These are phyloP conservation scores for Annulohypoxylon stygium DNA, from an alignment of 495 filamentous ascomycete species.

Conservation along the genomic window DNA sequence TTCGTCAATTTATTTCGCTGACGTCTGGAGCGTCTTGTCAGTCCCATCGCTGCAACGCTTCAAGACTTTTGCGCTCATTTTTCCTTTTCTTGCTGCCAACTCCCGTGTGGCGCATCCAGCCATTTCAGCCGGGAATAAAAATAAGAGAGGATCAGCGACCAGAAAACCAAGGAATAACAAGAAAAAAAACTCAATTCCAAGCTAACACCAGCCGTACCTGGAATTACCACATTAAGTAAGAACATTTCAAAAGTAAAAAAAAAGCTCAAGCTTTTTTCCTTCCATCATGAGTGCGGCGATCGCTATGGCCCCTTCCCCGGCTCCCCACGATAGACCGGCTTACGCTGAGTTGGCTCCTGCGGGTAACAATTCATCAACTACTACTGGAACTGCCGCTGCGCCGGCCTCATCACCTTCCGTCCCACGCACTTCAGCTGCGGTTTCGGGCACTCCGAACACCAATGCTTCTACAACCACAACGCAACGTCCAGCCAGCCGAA, in stretches of 20 bases:
- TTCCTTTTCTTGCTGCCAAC: constrained; percentile 37
- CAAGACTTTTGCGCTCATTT: constrained; percentile 27
- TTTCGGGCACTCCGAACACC: constrained; percentile 58
- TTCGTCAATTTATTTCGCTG: constrained; percentile 44
- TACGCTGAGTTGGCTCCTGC: constrained; percentile 62
- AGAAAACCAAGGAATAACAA: constrained; percentile 20
- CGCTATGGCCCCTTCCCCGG: constrained; percentile 71
- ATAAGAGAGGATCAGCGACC: constrained; percentile 42
- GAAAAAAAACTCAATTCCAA: constrained; percentile 37
- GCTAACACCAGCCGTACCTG: constrained; percentile 43
- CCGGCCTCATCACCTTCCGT: constrained; percentile 59
- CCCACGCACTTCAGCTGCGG: constrained; percentile 59
- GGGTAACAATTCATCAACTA: constrained; percentile 34
- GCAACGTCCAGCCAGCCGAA: constrained; percentile 63
- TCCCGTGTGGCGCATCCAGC: constrained; percentile 49
- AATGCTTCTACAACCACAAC: constrained; percentile 48
- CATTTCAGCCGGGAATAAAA: constrained; percentile 51
- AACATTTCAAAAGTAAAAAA: constrained; percentile 7
- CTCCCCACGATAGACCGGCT: constrained; percentile 68
- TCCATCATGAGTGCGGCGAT: constrained; percentile 70
- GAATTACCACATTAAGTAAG: constrained; percentile 40
- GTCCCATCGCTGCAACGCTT: constrained; percentile 46
- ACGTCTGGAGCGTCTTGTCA: constrained; percentile 45
- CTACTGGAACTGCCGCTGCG: constrained; percentile 51
- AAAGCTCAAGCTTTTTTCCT: constrained; percentile 30